Conservation (phyloP, 2,329 filamentous ascomycete genomes). For the Juglanconis juglandina region DNA sequence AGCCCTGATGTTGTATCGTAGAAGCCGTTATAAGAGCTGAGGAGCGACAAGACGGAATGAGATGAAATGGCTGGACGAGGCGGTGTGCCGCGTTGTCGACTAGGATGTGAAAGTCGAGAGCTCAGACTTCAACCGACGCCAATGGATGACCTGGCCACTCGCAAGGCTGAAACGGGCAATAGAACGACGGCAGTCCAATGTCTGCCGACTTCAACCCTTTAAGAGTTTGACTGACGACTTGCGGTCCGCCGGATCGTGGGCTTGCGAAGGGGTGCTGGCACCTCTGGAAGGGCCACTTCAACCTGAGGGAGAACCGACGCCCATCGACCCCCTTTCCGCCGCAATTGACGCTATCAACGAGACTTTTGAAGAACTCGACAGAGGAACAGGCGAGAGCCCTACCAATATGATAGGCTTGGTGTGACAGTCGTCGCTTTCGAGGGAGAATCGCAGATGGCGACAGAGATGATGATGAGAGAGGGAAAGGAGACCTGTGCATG, state of each 20-base stretch:
- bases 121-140: not conserved
- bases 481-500: no score
- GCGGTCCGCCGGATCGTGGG: not conserved
- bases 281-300: not conserved
- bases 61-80: not conserved
- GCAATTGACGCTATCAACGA: not conserved
- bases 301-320: not conserved
- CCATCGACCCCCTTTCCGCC: not conserved
- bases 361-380: not conserved
- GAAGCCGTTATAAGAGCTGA: not conserved
- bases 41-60: not conserved
- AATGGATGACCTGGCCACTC: not conserved
- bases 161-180: not conserved
- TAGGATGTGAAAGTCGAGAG: not conserved
- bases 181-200: not conserved
- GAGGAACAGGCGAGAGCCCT: no score
- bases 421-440: no score
- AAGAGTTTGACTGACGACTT: not conserved
- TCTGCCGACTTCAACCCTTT: not conserved
- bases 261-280: not conserved
- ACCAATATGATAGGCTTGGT: no score
- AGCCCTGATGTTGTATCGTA: not conserved
- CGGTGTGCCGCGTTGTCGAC: not conserved
- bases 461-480: no score
- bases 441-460: no score